phyloP scores from a whole-genome alignment of 1,139 yeast species.

The Yarrowia galli region DNA sequence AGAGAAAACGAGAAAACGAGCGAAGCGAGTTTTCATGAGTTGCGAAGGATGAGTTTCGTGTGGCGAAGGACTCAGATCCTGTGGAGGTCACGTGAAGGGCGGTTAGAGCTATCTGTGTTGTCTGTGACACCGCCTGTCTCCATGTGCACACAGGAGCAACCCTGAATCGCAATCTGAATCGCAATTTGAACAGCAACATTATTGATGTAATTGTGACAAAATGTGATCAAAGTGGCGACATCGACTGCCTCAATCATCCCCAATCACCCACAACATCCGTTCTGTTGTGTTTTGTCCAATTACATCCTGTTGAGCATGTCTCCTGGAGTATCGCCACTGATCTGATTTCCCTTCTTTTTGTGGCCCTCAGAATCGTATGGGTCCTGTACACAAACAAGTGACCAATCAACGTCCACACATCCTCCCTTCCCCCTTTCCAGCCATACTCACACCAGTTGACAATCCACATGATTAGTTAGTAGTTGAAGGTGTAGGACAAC shows the following conservation, averaged over 20 bases:
- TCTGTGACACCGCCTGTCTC: no score
- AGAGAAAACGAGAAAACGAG: background rate
- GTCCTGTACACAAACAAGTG: no score
- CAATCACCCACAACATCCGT: no score
- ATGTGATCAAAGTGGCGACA: background rate
- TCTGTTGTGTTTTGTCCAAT: no score
- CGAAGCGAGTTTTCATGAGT: background rate
- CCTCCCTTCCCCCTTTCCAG: background rate
- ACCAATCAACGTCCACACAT: background rate
- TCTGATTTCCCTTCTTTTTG: background rate
- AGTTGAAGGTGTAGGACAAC: conserved; percentile 4
- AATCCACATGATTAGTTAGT: conserved; percentile 55
- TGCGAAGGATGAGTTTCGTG: no score
- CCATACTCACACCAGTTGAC: conserved; percentile 62
- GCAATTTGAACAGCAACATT: background rate
- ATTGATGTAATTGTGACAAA: background rate
- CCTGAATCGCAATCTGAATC: no score
- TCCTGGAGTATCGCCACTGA: background rate
- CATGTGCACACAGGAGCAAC: background rate
- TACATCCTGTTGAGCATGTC: background rate
- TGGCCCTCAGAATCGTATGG: no score
- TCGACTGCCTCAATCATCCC: background rate
- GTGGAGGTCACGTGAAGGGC: no score
- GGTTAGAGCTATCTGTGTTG: no score
- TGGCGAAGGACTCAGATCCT: no score